Conservation (phyloP, 192 early-diverging fungal genomes). For the Coemansia sp. region DNA sequence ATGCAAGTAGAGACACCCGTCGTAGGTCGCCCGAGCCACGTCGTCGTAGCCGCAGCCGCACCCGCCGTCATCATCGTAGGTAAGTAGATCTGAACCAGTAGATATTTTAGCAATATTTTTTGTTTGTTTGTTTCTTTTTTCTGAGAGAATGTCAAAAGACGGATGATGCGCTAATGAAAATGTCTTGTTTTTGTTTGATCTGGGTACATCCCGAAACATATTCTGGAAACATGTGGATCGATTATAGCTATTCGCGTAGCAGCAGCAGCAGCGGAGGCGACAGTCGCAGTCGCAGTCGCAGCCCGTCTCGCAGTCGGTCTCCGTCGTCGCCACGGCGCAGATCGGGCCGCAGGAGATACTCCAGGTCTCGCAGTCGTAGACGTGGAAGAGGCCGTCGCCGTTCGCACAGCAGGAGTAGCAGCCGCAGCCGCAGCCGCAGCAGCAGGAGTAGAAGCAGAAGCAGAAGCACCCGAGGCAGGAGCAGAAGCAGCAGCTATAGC, state of each 20-base stretch:
- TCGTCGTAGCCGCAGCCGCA: slow-evolving; percentile 23
- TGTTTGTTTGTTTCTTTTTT: too few species aligned
- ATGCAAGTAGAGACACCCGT: slow-evolving; percentile 19
- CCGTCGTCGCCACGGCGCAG: slow-evolving; percentile 10
- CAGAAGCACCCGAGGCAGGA: neutral
- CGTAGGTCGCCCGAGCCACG: slow-evolving; percentile 35
- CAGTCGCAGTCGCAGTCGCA: slow-evolving; percentile 17
- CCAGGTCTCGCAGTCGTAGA: slow-evolving; percentile 9
- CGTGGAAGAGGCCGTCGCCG: slow-evolving; percentile 1
- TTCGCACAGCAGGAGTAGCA: slow-evolving; percentile 8
- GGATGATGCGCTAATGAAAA: neutral
- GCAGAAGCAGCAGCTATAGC: neutral
- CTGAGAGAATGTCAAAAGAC: neutral
- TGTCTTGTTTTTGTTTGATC: neutral
- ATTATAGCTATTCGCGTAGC: slow-evolving; percentile 8
- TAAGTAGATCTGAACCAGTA: neutral
- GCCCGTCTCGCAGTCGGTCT: slow-evolving; percentile 16
- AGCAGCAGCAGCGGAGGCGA: slow-evolving; percentile 3
- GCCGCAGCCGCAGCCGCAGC: slow-evolving; percentile 7
- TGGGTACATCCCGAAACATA: too few species aligned
- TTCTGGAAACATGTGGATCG: neutral
- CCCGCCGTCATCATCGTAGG: slow-evolving; percentile 8
- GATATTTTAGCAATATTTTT: neutral
- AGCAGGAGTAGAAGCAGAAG: neutral
- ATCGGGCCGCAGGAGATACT: slow-evolving; percentile 17